Evolutionary conservation across 1,284 basidiomycete genomes (phyloP).

Genomic region (Irpex rosettiformis): DNA sequence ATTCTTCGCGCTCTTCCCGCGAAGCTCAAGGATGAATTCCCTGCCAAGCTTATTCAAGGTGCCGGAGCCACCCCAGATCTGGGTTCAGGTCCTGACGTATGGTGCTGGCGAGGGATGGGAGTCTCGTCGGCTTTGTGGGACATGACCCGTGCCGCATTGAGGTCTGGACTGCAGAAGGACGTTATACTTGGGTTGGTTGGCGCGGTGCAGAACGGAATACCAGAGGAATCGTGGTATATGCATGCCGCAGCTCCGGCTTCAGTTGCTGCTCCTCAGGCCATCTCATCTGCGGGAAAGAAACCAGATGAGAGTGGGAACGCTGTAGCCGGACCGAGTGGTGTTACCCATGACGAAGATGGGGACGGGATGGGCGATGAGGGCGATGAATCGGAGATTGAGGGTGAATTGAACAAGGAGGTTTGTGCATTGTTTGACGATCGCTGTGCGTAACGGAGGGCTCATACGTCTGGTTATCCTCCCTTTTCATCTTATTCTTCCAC

Average conservation of each 20-base stretch:
- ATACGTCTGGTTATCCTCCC: neutral
- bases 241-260: neutral
- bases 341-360: neutral
- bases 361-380: slow-evolving; percentile 21
- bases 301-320: neutral
- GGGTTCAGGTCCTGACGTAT: slow-evolving; percentile 53
- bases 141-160: slow-evolving; percentile 54
- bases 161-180: slow-evolving; percentile 53
- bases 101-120: slow-evolving; percentile 71
- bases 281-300: neutral
- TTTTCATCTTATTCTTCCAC: neutral
- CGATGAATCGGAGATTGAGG: slow-evolving; percentile 25
- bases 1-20: slow-evolving; percentile 64
- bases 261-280: neutral
- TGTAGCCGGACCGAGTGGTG: slow-evolving; percentile 9
- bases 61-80: slow-evolving; percentile 40
- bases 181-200: slow-evolving; percentile 52
- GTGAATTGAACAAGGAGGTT: slow-evolving; percentile 27
- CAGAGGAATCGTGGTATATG: slow-evolving; percentile 30
- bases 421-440: slow-evolving; percentile 11
- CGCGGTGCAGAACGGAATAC: slow-evolving; percentile 51
- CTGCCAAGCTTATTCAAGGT: slow-evolving; percentile 52
- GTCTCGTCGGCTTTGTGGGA: slow-evolving; percentile 68
- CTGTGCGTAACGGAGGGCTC: slow-evolving; percentile 1
- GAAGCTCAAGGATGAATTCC: slow-evolving; percentile 67